Conservation (phyloP, 2,329 filamentous ascomycete species). For the Sporothrix globosa region DNA sequence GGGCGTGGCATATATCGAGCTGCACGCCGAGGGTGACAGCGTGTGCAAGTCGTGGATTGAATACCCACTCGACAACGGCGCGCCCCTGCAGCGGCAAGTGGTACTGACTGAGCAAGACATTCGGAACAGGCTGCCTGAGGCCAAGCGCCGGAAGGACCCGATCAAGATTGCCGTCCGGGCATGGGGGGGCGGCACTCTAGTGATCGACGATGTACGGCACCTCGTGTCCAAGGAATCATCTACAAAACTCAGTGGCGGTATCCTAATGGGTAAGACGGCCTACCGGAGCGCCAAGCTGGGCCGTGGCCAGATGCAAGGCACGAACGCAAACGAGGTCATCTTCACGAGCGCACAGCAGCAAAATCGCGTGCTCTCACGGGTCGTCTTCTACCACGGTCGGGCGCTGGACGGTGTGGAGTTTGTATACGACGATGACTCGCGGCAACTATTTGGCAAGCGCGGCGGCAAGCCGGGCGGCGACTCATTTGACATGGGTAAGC, state of each 20-base stretch:
- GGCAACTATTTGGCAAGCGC: conserved; percentile 82
- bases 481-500: conserved; percentile 75
- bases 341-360: conserved; percentile 69
- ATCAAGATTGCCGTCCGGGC: conserved; percentile 76
- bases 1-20: conserved; percentile 83
- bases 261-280: conserved; percentile 65
- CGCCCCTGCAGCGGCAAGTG: conserved; percentile 69
- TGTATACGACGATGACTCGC: conserved; percentile 82
- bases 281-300: conserved; percentile 78
- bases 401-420: conserved; percentile 89
- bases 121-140: conserved; percentile 69
- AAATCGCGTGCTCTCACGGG: conserved; percentile 72
- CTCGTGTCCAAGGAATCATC: conserved; percentile 72
- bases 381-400: conserved; percentile 75
- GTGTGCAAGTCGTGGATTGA: conserved; percentile 82
- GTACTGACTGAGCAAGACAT: conserved; percentile 75
- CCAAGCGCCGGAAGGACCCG: conserved; percentile 65
- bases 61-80: conserved; percentile 65
- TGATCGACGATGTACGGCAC: conserved; percentile 74
- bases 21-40: conserved; percentile 78
- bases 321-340: conserved; percentile 70
- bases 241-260: conserved; percentile 72
- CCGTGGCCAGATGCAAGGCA: conserved; percentile 70
- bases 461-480: conserved; percentile 71
- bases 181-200: conserved; percentile 71